Evolutionary conservation across 73 alveolate genomes (phyloP), one percentile per base, ranked within the genome.

Genomic region (Paramecium tetraurelia): DNA sequence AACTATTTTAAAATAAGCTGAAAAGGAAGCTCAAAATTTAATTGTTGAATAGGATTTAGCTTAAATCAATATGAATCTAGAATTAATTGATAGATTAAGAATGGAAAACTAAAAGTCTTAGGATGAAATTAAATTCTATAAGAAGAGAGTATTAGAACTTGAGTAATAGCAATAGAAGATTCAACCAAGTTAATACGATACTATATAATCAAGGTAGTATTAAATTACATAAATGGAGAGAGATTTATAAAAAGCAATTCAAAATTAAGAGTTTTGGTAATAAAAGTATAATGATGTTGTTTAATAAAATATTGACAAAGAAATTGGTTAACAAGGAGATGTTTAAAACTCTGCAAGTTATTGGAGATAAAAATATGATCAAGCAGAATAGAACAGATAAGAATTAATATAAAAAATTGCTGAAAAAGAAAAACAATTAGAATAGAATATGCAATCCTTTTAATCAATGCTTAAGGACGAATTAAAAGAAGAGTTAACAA

Each of bases 401-500:
- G 70, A 43, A 24, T 43, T 80, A 46, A 21, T 44, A 20, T 46
- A 44, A 63, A 24, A 43, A 48, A 14, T 80, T 8, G 36, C 5
- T 8, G 90, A 80, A 46, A 80, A 80, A 43, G 90, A 80, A 11
- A 72, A 80, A 10, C 20, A 80, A 35, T 46, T 80, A 43, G 90
- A 80, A 80, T 44, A 80, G 21, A 33, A 80, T 27, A 80, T 80
- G 77, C 16, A 43, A 22, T 80, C 90, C n/a, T 80, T 80, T 41
- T 80, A 80, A 80, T 80, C 90, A 9, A 80, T 80, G 29, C 44
- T 80, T n/a, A 80, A 80, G 22, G 90, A 80, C 24, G 90, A 80
- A 80, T 35, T 80, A 18, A 80, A 80, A 44, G 90, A 80, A 24
- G 90, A 80, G 14, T 44, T 80, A 35, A 80, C 75, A 31, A 80